phyloP scores from a whole-genome alignment of 352 stramenopile species.

The Phytophthora pini region DNA sequence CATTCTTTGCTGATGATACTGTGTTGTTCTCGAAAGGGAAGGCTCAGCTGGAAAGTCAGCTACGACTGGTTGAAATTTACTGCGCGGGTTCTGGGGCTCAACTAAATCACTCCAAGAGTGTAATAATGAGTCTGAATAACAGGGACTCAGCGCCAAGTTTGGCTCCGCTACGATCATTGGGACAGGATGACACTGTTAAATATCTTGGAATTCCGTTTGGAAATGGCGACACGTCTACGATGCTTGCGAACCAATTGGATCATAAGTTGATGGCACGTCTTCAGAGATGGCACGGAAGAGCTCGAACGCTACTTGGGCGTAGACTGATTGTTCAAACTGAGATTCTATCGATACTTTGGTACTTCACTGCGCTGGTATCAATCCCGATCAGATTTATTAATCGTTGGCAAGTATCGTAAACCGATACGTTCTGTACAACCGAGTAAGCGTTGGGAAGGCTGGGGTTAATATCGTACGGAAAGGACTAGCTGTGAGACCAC shows the following conservation, averaged over 20 bases:
- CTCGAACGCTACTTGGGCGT: slow-evolving; percentile 3
- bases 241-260: not conserved
- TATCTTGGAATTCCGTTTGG: slow-evolving; percentile 11
- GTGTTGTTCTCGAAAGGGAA: not conserved
- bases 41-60: not conserved
- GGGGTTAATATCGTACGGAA: not conserved
- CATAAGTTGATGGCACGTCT: not conserved
- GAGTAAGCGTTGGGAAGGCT: too few species aligned
- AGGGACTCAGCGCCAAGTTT: not conserved
- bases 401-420: not conserved
- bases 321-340: slow-evolving; percentile 10
- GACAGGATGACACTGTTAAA: not conserved
- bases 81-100: slow-evolving; percentile 1
- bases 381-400: not conserved
- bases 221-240: not conserved
- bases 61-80: not conserved
- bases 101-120: slow-evolving; percentile 9
- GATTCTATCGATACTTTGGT: slow-evolving; percentile 3
- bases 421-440: not conserved
- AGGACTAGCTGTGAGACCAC: not conserved
- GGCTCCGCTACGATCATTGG: not conserved
- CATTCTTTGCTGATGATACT: slow-evolving; percentile 13
- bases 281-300: slow-evolving; percentile 3
- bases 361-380: not conserved
- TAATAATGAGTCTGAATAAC: slow-evolving; percentile 4